Evolutionary conservation across 257 asterid genomes (phyloP), one percentile per base, ranked within the genome.

Genomic region (Verbascum thapsus): DNA sequence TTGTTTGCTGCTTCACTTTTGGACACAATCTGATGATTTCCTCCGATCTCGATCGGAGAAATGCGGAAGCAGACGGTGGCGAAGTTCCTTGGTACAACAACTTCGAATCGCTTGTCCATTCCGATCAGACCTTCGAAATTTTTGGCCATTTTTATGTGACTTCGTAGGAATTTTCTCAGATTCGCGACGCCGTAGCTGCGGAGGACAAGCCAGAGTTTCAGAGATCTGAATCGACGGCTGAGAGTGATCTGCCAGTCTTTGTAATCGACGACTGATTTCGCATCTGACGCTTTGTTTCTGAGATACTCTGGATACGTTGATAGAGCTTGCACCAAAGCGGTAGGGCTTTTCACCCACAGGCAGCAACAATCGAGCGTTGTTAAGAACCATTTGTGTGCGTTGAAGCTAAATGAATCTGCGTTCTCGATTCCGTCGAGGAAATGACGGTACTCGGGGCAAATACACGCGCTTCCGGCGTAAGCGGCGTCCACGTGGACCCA

Each of bases 401-500:
- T 88, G 64, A 88, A 86, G 72, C 92, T 85, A 74, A 88, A 76
- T 0, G 95, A 88, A 6, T 88, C 57, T 7, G 91, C 95, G 13
- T 73, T 67, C 13, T 88, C 95, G 0, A 88, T 78, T 2, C 96
- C 96, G 48, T 83, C 80, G 2, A 88, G 79, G 66, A 81, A 88
- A 42, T 74, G 89, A 0, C 87, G 85, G 70, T 69, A 83, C 57
- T 88, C 96, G 0, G 96, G 95, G 59, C 79, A 78, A 13, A 88
- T 88, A 57, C 89, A 83, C 0, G 79, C 88, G 72, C 96, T 88
- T 0, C 96, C 95, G 2, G 85, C 91, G 72, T 88, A 88, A 0
- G 95, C 91, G 0, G 90, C 96, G 71, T 88, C 96, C 0, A 88
- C 85, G 49, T 85, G 96, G 9, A 88, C 90, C 96, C 96, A 88